phyloP scores from a whole-genome alignment of 2,329 filamentous ascomycete genomes.

The Chaetomium olivaceum region DNA sequence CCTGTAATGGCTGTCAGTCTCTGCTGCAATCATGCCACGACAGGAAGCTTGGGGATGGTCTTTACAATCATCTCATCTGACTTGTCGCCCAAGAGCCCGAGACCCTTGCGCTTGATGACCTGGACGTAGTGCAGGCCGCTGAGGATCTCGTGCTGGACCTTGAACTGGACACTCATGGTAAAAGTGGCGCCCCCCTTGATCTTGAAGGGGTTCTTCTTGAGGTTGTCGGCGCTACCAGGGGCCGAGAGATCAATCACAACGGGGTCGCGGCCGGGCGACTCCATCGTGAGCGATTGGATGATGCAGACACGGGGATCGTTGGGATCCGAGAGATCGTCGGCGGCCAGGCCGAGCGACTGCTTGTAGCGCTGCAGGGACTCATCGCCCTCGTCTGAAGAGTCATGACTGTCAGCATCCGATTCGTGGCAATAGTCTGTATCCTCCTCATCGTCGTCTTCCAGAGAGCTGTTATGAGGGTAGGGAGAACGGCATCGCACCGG shows the following conservation, averaged over 20 bases:
- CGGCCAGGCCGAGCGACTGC: constrained; percentile 84
- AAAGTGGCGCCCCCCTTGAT: constrained; percentile 96
- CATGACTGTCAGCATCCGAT: constrained; percentile 19
- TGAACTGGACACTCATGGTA: constrained; percentile 91
- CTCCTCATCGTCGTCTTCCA: constrained; percentile 17
- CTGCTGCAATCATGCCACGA: not conserved
- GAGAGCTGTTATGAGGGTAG: constrained; percentile 16
- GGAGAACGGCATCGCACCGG: constrained; percentile 23
- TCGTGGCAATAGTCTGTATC: not conserved
- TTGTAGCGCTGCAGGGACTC: constrained; percentile 98
- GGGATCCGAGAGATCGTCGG: constrained; percentile 70
- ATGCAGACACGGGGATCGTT: constrained; percentile 88
- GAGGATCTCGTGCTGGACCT: constrained; percentile 95
- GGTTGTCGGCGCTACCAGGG: constrained; percentile 69
- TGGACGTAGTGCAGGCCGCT: constrained; percentile 96
- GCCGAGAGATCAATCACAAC: constrained; percentile 85
- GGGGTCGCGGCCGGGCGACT: constrained; percentile 77
- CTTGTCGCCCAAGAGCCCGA: constrained; percentile 73
- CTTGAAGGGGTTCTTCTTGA: constrained; percentile 91
- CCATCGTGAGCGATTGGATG: constrained; percentile 86
- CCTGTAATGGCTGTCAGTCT: constrained; percentile 50
- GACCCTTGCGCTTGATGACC: constrained; percentile 84
- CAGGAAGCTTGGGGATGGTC: constrained; percentile 27
- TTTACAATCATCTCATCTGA: constrained; percentile 95
- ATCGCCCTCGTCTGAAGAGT: constrained; percentile 64